Percentiles rank a stretch among this genome's conserved stretches.
These are phyloP conservation scores for Ploettnerulaceae sp. DNA, from an alignment of 2,329 filamentous ascomycete genomes.

Conservation along the genomic window DNA sequence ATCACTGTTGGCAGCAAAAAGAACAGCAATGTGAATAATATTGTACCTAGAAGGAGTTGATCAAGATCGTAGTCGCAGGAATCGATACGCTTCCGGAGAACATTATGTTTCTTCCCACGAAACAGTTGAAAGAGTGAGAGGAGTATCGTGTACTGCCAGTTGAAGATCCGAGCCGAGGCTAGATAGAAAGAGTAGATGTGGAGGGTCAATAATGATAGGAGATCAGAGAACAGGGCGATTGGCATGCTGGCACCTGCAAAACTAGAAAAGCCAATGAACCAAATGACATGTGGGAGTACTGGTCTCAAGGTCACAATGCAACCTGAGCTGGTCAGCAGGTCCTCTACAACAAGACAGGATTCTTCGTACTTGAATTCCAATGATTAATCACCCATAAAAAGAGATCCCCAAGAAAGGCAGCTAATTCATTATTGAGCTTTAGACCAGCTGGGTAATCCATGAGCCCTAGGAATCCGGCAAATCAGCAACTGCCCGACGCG, in stretches of 20 bases:
- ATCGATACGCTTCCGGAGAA: constrained; percentile 94
- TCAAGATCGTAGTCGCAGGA: constrained; percentile 98
- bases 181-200: constrained; percentile 99
- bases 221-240: constrained; percentile 89
- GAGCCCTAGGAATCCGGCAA: no score
- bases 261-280: constrained; percentile 88
- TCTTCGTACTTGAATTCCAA: constrained; percentile 73
- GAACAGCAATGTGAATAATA: constrained; percentile 91
- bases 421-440: constrained; percentile 91
- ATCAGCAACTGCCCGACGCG: no score
- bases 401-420: constrained; percentile 87
- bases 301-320: constrained; percentile 76
- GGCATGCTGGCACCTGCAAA: constrained; percentile 97
- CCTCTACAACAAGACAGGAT: background rate
- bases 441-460: constrained; percentile 50
- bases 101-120: constrained; percentile 95
- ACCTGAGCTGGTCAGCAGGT: constrained; percentile 39
- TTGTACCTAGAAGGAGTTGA: constrained; percentile 91
- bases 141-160: constrained; percentile 97
- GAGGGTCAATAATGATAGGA: constrained; percentile 83
- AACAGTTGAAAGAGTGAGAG: constrained; percentile 98
- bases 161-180: constrained; percentile 91
- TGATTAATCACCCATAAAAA: constrained; percentile 99
- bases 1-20: constrained; percentile 92
- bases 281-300: constrained; percentile 78